A percentile compares a stretch with the other conserved stretches of the same genome.
phyloP scores from a whole-genome alignment of 2,329 filamentous ascomycete species.

The Cadophora sp. region DNA sequence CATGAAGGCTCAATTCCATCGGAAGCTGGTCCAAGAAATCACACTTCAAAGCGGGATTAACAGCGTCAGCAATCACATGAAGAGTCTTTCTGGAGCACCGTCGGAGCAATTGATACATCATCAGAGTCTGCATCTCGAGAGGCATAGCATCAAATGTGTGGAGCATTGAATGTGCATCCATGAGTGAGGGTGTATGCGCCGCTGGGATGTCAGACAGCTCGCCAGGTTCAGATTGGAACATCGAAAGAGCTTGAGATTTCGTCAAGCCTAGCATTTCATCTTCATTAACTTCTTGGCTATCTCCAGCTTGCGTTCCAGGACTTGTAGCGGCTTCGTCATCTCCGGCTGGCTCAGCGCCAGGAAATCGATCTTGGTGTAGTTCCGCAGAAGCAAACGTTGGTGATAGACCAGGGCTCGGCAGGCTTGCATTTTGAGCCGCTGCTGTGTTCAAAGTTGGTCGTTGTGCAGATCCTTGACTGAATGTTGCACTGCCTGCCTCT shows the following conservation, averaged over 20 bases:
- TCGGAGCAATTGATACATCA: constrained; percentile 95
- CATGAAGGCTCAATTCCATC: constrained; percentile 84
- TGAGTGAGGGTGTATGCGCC: constrained; percentile 51
- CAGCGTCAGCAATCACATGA: constrained; percentile 86
- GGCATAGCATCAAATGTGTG: constrained; percentile 92
- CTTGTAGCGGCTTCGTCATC: constrained; percentile 44
- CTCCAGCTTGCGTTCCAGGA: constrained; percentile 44
- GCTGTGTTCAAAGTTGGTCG: constrained; percentile 69
- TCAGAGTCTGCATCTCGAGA: constrained; percentile 88
- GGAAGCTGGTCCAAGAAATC: constrained; percentile 89
- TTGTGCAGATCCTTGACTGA: constrained; percentile 54
- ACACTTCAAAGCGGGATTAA: constrained; percentile 93
- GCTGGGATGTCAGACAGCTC: constrained; percentile 38
- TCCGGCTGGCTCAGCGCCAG: constrained; percentile 53
- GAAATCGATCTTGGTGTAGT: constrained; percentile 41
- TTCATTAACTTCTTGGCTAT: constrained; percentile 38
- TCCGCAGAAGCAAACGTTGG: constrained; percentile 82
- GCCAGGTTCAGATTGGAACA: constrained; percentile 37
- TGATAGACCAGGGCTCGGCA: constrained; percentile 93
- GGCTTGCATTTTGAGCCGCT: constrained; percentile 83
- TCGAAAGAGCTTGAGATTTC: constrained; percentile 49
- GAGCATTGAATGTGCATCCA: constrained; percentile 86
- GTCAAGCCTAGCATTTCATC: constrained; percentile 35
- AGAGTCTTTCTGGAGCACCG: constrained; percentile 88
- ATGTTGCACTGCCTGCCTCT: constrained; percentile 56